Evolutionary conservation across 306 rosid genomes (phyloP).

Genomic region (Vigna unguiculata): DNA sequence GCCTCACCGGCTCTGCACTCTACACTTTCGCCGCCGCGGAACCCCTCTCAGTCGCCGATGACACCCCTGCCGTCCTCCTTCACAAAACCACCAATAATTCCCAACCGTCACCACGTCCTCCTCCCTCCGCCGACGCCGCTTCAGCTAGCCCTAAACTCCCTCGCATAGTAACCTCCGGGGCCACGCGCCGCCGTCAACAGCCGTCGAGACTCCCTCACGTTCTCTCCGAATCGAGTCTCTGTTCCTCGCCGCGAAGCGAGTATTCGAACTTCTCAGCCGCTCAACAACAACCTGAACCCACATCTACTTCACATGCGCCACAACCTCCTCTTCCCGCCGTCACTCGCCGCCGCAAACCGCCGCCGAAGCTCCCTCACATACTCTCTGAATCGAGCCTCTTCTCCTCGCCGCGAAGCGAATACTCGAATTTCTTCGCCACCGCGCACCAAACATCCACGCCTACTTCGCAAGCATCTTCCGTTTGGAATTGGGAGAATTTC

Average conservation of each 20-base stretch:
- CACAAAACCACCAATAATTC: not conserved
- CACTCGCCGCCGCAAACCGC: slow-evolving; percentile 52
- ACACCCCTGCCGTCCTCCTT: slow-evolving; percentile 78
- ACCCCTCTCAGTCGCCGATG: slow-evolving; percentile 73
- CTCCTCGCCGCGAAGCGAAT: slow-evolving; percentile 69
- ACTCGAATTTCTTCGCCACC: slow-evolving; percentile 59
- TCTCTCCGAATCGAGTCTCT: slow-evolving; percentile 76
- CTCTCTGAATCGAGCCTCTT: slow-evolving; percentile 81
- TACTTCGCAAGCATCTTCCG: slow-evolving; percentile 80
- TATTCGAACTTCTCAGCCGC: slow-evolving; percentile 62
- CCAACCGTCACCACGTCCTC: slow-evolving; percentile 21
- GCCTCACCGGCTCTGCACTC: slow-evolving; percentile 81
- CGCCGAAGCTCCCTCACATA: slow-evolving; percentile 85
- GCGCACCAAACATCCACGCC: slow-evolving; percentile 76
- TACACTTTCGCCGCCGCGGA: slow-evolving; percentile 72
- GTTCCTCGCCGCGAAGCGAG: slow-evolving; percentile 70
- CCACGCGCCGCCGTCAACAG: slow-evolving; percentile 58
- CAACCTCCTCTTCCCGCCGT: slow-evolving; percentile 79
- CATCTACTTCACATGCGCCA: slow-evolving; percentile 69
- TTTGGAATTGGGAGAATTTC: slow-evolving; percentile 95
- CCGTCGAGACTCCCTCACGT: slow-evolving; percentile 79
- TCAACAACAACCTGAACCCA: slow-evolving; percentile 60
- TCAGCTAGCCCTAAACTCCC: slow-evolving; percentile 67
- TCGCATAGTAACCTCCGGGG: slow-evolving; percentile 50
- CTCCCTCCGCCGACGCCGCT: slow-evolving; percentile 56